Percentiles rank a stretch among this genome's conserved stretches.
Conservation (phyloP, 192 early-diverging fungal species). For the Backusella tarrabulga region DNA sequence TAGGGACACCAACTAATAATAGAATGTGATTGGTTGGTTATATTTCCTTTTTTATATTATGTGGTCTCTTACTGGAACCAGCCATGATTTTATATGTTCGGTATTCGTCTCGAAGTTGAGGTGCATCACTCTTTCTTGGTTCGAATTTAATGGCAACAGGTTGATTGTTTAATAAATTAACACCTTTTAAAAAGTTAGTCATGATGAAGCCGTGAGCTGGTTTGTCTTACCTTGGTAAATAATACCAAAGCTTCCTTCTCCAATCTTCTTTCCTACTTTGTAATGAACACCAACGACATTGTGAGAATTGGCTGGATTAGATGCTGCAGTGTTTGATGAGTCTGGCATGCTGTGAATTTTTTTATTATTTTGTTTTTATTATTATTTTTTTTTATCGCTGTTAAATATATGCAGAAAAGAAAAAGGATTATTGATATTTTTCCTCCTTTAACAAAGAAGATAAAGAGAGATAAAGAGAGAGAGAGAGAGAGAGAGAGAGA, state of each 20-base stretch:
- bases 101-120: conserved; percentile 95
- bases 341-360: not conserved
- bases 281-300: conserved; percentile 94
- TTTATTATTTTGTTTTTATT: not conserved
- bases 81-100: conserved; percentile 93
- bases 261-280: conserved; percentile 95
- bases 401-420: not conserved
- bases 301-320: conserved; percentile 18
- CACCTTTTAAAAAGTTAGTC: conserved; percentile 44
- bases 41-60: not conserved
- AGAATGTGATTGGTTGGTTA: not conserved
- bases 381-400: not conserved
- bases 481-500: not conserved
- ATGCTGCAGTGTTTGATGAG: not conserved
- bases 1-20: conserved; percentile 79
- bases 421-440: not conserved
- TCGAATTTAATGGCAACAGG: conserved; percentile 98
- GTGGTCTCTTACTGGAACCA: conserved; percentile 47
- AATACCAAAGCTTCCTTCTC: conserved; percentile 97
- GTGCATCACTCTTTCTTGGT: conserved; percentile 94
- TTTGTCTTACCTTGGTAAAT: conserved; percentile 90
- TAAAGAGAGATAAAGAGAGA: not conserved
- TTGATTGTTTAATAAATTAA: conserved; percentile 86
- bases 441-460: not conserved
- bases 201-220: not conserved